Conservation (phyloP, 352 stramenopile species). For the Globisporangium iwayamae region DNA sequence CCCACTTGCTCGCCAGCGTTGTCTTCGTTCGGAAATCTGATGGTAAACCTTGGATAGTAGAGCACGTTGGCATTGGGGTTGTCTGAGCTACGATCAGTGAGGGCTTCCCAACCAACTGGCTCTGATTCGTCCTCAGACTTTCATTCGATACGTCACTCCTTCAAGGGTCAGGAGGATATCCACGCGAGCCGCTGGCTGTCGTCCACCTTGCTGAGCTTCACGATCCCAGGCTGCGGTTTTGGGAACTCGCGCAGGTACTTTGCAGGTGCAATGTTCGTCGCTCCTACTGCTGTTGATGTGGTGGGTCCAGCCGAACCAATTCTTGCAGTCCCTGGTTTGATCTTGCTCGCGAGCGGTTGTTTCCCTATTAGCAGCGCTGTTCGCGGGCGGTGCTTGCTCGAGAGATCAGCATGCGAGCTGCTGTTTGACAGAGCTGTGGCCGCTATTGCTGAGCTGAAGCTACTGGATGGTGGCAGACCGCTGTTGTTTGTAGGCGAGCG, state of each 20-base stretch:
- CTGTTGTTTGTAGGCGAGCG: slow-evolving; percentile 20
- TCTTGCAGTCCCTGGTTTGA: not conserved
- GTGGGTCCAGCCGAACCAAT: not conserved
- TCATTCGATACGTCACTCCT: not conserved
- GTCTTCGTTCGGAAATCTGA: too few species aligned
- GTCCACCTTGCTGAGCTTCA: slow-evolving; percentile 27
- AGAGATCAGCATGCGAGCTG: not conserved
- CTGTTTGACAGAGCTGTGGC: not conserved
- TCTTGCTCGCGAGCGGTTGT: not conserved
- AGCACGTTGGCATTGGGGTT: too few species aligned
- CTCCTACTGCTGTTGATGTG: not conserved
- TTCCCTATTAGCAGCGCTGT: slow-evolving; percentile 5
- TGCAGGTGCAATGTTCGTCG: not conserved
- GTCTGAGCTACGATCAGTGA: too few species aligned
- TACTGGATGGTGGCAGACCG: not conserved
- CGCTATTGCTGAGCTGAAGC: not conserved
- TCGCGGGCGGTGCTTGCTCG: slow-evolving; percentile 4
- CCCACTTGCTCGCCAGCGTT: too few species aligned
- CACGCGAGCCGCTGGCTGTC: slow-evolving; percentile 46
- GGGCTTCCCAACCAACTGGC: too few species aligned
- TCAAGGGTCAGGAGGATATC: slow-evolving; percentile 17
- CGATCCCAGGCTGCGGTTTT: slow-evolving; percentile 41
- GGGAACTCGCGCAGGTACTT: slow-evolving; percentile 67
- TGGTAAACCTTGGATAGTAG: too few species aligned
- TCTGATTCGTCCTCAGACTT: not conserved